phyloP scores from a whole-genome alignment of 441 rosid species.

The Arabidopsis hybrid region DNA sequence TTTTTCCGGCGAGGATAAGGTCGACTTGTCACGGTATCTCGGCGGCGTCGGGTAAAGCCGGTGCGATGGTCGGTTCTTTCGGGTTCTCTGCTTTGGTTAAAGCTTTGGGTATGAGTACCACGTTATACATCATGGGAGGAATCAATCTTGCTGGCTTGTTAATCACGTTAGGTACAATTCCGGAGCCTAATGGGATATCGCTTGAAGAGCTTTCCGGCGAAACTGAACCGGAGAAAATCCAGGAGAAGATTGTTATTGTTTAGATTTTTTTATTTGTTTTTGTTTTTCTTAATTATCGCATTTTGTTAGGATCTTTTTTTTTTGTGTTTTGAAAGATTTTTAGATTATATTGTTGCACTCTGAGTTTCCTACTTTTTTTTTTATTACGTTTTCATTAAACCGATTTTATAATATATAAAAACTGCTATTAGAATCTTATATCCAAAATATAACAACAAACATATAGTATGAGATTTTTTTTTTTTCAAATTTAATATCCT shows the following conservation, averaged over 20 bases:
- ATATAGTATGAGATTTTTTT: neutral
- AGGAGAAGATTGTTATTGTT: conserved; percentile 4
- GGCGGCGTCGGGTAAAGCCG: conserved; percentile 63
- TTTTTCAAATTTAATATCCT: conserved; percentile 34
- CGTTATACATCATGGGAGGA: conserved; percentile 50
- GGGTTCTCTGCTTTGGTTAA: conserved; percentile 51
- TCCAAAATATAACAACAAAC: neutral
- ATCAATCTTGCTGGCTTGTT: conserved; percentile 48
- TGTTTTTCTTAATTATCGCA: neutral
- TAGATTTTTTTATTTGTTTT: neutral
- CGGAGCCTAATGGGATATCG: conserved; percentile 60
- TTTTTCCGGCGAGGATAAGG: conserved; percentile 67
- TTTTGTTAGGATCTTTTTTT: conserved; percentile 14
- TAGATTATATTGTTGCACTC: neutral
- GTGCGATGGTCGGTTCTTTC: conserved; percentile 67
- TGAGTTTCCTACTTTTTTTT: neutral
- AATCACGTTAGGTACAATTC: conserved; percentile 42
- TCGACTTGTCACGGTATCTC: conserved; percentile 74
- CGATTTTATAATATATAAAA: neutral
- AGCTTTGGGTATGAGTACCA: conserved; percentile 45
- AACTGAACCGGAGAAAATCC: conserved; percentile 38
- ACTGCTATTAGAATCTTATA: neutral
- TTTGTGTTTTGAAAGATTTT: neutral
- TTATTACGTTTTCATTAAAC: neutral
- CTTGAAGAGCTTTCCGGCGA: conserved; percentile 65